Evolutionary conservation across 2,329 filamentous ascomycete genomes (phyloP), one percentile per base, ranked within the genome.

Genomic region (Claviceps purpurea): DNA sequence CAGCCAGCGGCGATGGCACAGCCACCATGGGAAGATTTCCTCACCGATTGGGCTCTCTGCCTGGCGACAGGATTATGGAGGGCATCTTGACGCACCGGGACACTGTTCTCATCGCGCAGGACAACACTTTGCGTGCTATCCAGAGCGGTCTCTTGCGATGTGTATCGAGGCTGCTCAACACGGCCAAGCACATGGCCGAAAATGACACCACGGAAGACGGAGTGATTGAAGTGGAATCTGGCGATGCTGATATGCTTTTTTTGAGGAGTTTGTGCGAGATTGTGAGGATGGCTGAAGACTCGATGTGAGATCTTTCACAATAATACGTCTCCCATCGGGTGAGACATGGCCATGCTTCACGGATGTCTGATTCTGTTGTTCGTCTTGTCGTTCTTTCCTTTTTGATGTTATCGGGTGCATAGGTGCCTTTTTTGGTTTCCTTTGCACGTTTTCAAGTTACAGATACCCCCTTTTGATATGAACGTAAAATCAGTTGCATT

Each of bases 61-160:
- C 64, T 16, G 57, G 57, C 3, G 56, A 58, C 24, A 64, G 61
- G 58, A 52, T 57, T 13, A 64, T 57, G 34, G 63, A 65, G 4
- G 64, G 61, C 30, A 59, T 61, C 53, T 47, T 55, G 8, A 52
- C 54, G 39, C 55, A 53, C 30, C 48, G 55, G 22, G 44, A 55
- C 5, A 50, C 52, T 18, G 50, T 56, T 42, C 56, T 61, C 18
- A 58, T 57, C 0, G 60, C 56, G 7, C 56, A 62, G 37, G 68
- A 73, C 34, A 59, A 61, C 14, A 62, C 68, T 1, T 62, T 75
- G 49, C 64, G 67, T 14, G 71, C 73, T 24, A 65, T 82, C 1
- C 74, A 76, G 37, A 62, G 68, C 1, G 77, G 75, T 0, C 64
- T 82, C 18, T 65, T 71, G 44, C 68, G 66, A 44, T 81, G 77